Base-by-base conservation (phyloP, 192 early-diverging fungal genomes). In the Phycomyces nitens region DNA sequence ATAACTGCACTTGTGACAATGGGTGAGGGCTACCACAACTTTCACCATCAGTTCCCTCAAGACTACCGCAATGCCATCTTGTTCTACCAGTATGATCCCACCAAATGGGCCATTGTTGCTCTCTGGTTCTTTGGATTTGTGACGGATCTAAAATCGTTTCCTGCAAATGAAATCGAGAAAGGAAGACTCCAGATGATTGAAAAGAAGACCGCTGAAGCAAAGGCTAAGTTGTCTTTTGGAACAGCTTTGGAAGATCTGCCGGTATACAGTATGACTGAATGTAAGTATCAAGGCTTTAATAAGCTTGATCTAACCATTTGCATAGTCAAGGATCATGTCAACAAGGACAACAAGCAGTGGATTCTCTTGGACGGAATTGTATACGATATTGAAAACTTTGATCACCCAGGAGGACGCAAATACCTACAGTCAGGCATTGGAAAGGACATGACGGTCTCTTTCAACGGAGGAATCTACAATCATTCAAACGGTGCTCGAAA, bases 401-500 rank as follows among this genome's bases (percentile, higher is more conserved):
- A 92, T 53, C 94, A 96, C 67, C 94, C 94, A 12, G 94, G 94
- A 62, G 94, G 93, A 56, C 68, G 74, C 51, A 82, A 81, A n/a
- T 85, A 89, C 62, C 78, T 95, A 60, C 78, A 80, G 24, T 70
- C 81, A 56, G 81, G 76, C 21, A 79, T 95, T 39, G 94, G 94
- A 62, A 87, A 88, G 69, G 92, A 97, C 66, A 81, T 86, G 64
- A 94, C 93, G 5, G 78, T 73, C 18, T 79, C 89, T 1, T 95
- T 95, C 78, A 91, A 94, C 58, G 93, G 94, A 21, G 92, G 88
- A 43, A 81, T 95, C 10, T 94, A 97, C 71, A 77, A 89, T 66
- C 94, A 97, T 70, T 84, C 87, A 62, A 95, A 92, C 60, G 92
- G 89, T n/a, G 93, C 93, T 2, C 78, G 90, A 52, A 91, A 94